Base-by-base conservation (phyloP, 345 rosid genomes). In the Firmiana major region DNA sequence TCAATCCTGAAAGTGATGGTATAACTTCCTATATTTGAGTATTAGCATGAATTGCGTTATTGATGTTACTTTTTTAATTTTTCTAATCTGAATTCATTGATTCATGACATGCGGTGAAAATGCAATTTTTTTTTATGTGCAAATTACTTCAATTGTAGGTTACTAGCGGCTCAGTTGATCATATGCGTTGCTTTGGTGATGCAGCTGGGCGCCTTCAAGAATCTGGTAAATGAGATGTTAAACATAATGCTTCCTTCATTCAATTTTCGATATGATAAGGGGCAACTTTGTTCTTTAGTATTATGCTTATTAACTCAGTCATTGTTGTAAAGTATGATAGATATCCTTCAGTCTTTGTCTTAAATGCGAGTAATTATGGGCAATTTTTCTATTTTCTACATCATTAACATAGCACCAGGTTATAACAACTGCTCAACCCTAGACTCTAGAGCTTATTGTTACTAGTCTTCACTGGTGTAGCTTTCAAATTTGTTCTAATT, bases 121-220 rank as follows among this genome's bases (percentile, higher is more conserved):
- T 9, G 38, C 3, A 2, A 31, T 51, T 51, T 10, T 34, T 9
- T 16, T 70, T 70, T 43, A 70, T 45, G 21, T 68, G 55, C 19
- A 45, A 68, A 6, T 5, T 69, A 48, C 73, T 69, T 69, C 22
- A 46, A 31, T 19, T 17, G 19, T 77, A 93, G 99, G 93, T 86
- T 48, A 92, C 92, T 19, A 74, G 83, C 34, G 80, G 86, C 83
- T 89, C 98, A 0, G 92, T 87, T 55, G 97, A 95, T 79, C 97
- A 93, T 73, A 90, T 93, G 96, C 83, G 79, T 28, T 93, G 97
- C 83, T 93, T 95, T 65, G 92, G 86, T 19, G 97, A 93, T 74
- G 94, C 97, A 59, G 88, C 87, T 0, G 98, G 97, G 51, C 86
- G 86, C 55, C 90, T 93, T 75, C 98, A 95, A 69, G 99, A 92